Base-by-base conservation (phyloP, 495 filamentous ascomycete species). In the Cladorrhinum samala region DNA sequence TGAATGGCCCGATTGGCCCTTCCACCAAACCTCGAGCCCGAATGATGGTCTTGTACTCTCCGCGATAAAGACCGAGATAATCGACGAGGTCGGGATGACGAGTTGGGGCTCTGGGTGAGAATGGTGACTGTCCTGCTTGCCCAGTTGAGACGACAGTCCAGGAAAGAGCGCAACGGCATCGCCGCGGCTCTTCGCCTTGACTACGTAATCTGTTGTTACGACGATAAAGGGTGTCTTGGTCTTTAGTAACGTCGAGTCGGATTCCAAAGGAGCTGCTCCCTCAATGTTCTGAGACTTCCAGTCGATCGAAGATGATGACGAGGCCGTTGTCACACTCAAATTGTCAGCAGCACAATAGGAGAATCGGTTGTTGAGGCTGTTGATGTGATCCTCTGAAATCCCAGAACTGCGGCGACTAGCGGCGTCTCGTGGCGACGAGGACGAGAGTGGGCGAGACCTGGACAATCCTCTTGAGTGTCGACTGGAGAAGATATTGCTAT, bases 161-260 rank as follows among this genome's bases (percentile, higher is more conserved):
- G 74, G 74, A 50, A 76, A 71, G 9, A 68, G 57, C n/a, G 61
- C 57, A 40, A 59, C 24, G 17, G 68, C 88, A 41, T 85, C 77
- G 49, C 86, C 85, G 61, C 84, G 84, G 57, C 74, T 77, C 67
- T 89, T 94, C 69, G 90, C 89, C 42, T 89, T 84, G 53, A 95
- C 65, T 37, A 98, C 66, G 66, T 95, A 85, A 20, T 82, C 82
- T 43, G 91, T 84, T 9, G 91, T 96, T 33, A 96, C 77, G n/a
- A 96, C 93, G 25, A 96, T 72, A 58, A 89, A 96, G 55, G 94
- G 89, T 61, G 82, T 87, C 71, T 88, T 91, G 65, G 88, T 86
- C 65, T 88, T 80, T 66, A 96, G 83, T 69, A 95, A 79, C 40
- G 86, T 82, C 23, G 84, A 81, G 30, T 87, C 88, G 1, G 85